Base-by-base conservation (phyloP, 257 asterid species). In the Pogostemon cablin region DNA sequence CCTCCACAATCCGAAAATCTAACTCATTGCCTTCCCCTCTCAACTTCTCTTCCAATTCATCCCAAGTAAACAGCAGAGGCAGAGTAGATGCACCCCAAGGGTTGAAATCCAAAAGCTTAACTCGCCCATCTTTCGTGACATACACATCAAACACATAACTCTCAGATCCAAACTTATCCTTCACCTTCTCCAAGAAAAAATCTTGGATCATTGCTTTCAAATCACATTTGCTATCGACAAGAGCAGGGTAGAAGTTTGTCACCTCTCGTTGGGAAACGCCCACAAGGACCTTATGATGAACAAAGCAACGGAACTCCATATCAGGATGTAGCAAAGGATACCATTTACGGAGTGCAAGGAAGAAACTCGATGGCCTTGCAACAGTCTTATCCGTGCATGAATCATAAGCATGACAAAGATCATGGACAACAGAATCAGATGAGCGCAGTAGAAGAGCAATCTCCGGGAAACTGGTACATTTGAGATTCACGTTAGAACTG, bases 231-330 rank as follows among this genome's bases (percentile, higher is more conserved):
- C 55, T 73, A 71, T 80, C 96, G 39, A 85, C 48, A 63, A 93
- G 96, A 47, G 77, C 75, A 6, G 96, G 98, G 75, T 93, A 90
- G 72, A 85, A 91, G 67, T 82, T 86, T 12, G 98, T 88, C 35
- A 93, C 92, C 81, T 93, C 98, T 10, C 98, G 86, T 69, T 90
- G 98, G 66, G 85, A 90, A 71, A 91, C 57, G 9, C 95, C 97
- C 38, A 85, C 72, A 9, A 93, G 87, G 58, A 37, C 42, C 39
- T 60, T 71, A 60, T 76, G 67, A 8, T 57, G 71, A 2, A 90
- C 95, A 68, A 90, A 90, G 80, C 98, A 87, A 55, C 98, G 90
- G 11, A 93, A 93, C 65, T 93, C 98, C 98, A 91, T 90, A 68
- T 87, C 96, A 4, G 97, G 98, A 43, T 76, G 81, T 32, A 91